Percentiles rank a stretch among this genome's conserved stretches.
Evolutionary conservation across 2,329 filamentous ascomycete genomes (phyloP).

Genomic region (Botrytis sinoallii): DNA sequence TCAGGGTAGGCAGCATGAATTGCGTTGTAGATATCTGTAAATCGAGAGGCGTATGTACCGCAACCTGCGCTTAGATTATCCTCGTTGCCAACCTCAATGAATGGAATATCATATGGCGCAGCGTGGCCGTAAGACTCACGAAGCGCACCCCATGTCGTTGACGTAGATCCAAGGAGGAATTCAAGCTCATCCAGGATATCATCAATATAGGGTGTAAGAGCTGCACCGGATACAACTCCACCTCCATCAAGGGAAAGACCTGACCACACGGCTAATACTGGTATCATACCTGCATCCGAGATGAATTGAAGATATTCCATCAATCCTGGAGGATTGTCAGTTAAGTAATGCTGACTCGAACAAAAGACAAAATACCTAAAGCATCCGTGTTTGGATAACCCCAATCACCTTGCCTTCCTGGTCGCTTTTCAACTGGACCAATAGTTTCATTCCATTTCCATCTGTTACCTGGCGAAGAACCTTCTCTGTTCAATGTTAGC

Average conservation of each 20-base stretch:
- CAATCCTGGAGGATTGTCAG: conserved; percentile 9
- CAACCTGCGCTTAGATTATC: conserved; percentile 44
- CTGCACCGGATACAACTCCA: conserved; percentile 41
- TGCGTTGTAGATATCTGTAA: conserved; percentile 46
- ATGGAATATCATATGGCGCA: conserved; percentile 47
- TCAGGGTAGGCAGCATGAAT: conserved; percentile 40
- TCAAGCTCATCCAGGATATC: conserved; percentile 50
- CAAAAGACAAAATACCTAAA: conserved; percentile 39
- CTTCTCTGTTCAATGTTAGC: conserved; percentile 35
- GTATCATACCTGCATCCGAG: conserved; percentile 45
- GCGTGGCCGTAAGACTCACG: conserved; percentile 48
- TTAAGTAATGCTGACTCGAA: background rate
- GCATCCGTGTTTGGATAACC: conserved; percentile 44
- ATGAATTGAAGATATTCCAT: conserved; percentile 39
- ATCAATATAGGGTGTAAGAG: conserved; percentile 45
- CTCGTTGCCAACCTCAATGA: conserved; percentile 42
- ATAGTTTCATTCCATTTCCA: conserved; percentile 42
- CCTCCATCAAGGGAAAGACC: conserved; percentile 42
- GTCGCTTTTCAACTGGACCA: conserved; percentile 38
- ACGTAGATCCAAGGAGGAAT: conserved; percentile 46
- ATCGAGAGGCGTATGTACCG: conserved; percentile 42
- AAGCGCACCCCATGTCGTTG: conserved; percentile 44
- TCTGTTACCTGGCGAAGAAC: conserved; percentile 22
- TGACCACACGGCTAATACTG: conserved; percentile 47
- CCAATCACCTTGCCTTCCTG: conserved; percentile 43